These are phyloP conservation scores for Alnus glutinosa DNA, from an alignment of 306 rosid genomes.

Conservation along the genomic window DNA sequence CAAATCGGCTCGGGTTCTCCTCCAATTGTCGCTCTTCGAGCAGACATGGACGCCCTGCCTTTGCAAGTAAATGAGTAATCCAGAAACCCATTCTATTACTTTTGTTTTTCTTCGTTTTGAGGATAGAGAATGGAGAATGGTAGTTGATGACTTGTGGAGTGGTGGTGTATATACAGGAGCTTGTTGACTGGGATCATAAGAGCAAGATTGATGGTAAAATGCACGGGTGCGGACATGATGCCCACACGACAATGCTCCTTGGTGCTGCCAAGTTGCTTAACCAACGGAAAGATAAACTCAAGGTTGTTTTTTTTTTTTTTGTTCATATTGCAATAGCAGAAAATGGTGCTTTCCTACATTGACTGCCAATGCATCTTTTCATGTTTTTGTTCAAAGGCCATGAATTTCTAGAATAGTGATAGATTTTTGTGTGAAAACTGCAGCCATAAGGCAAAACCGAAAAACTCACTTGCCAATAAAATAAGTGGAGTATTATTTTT, in stretches of 20 bases:
- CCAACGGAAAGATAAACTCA: slow-evolving; percentile 47
- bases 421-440: neutral
- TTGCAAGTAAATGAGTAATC: slow-evolving; percentile 29
- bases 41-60: slow-evolving; percentile 48
- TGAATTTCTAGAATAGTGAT: neutral
- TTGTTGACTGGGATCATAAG: slow-evolving; percentile 74
- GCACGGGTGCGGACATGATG: slow-evolving; percentile 87
- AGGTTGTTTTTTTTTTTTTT: slow-evolving; percentile 33
- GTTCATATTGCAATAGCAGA: neutral
- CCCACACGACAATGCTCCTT: slow-evolving; percentile 73
- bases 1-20: slow-evolving; percentile 39
- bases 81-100: neutral
- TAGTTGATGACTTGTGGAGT: no score
- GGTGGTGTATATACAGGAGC: slow-evolving; percentile 50
- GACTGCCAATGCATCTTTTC: neutral
- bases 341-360: neutral
- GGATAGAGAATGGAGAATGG: no score
- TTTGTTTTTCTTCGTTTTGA: neutral
- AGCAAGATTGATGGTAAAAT: slow-evolving; percentile 70
- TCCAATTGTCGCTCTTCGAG: slow-evolving; percentile 42
- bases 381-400: neutral
- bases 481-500: neutral
- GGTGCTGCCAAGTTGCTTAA: slow-evolving; percentile 74
- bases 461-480: neutral
- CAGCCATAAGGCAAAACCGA: neutral